Conservation (phyloP, 2,329 filamentous ascomycete genomes). For the Calonectria pauciramosa region DNA sequence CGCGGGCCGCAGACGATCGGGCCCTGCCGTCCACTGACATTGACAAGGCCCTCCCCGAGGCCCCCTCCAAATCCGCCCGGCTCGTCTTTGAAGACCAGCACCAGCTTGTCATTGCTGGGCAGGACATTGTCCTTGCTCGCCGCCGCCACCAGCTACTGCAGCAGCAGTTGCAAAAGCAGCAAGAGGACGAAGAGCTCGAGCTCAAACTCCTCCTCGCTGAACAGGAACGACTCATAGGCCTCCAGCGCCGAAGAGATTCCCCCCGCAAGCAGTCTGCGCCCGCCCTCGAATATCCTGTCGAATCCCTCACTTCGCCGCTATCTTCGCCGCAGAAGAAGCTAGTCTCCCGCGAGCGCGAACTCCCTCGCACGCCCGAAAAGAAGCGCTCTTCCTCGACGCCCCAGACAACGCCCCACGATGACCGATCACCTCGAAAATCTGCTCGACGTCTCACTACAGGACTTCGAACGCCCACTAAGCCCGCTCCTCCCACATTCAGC, state of each 20-base stretch:
- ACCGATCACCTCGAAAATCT: slow-evolving; percentile 57
- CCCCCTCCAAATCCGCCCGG: slow-evolving; percentile 40
- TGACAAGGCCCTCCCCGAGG: slow-evolving; percentile 46
- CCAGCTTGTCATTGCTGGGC: slow-evolving; percentile 48
- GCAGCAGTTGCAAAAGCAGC: slow-evolving; percentile 34
- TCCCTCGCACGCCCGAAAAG: slow-evolving; percentile 24
- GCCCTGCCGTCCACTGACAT: slow-evolving; percentile 18
- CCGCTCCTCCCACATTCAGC: slow-evolving; percentile 51
- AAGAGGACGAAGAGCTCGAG: slow-evolving; percentile 37
- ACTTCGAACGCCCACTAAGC: slow-evolving; percentile 66
- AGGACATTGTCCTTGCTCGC: slow-evolving; percentile 46
- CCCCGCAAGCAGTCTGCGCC: background rate
- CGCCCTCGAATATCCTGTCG: slow-evolving; percentile 11
- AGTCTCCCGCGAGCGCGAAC: slow-evolving; percentile 23
- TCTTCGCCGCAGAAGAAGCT: slow-evolving; percentile 12
- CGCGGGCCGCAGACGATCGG: slow-evolving; percentile 26
- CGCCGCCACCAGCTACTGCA: slow-evolving; percentile 37
- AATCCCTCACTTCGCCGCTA: slow-evolving; percentile 7
- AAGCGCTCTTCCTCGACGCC: slow-evolving; percentile 15
- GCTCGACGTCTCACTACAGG: slow-evolving; percentile 67
- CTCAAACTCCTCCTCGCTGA: slow-evolving; percentile 35
- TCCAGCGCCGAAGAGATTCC: slow-evolving; percentile 28
- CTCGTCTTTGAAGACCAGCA: slow-evolving; percentile 52
- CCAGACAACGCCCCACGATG: slow-evolving; percentile 36
- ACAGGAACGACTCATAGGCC: slow-evolving; percentile 29